A percentile compares a stretch with the other conserved stretches of the same genome.
Evolutionary conservation across 139 green algal genomes (phyloP).

Genomic region (Tetraselmis striata): DNA sequence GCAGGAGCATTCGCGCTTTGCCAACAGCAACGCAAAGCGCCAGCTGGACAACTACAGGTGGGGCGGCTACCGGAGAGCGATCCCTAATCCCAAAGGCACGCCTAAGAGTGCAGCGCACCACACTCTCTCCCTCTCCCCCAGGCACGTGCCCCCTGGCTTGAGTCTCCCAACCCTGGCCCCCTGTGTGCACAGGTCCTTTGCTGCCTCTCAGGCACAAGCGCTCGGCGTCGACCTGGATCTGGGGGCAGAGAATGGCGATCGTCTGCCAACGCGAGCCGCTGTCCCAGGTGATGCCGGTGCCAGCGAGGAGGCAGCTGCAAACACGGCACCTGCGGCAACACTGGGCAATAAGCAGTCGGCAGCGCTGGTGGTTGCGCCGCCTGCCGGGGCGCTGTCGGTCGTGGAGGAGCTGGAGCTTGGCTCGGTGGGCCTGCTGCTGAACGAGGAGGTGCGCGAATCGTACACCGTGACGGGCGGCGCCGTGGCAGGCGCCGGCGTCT

Average conservation of each 20-base stretch:
- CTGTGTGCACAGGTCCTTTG: not conserved
- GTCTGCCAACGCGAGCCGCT: no score
- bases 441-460: slow-evolving; percentile 73
- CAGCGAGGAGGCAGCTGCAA: not conserved
- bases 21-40: slow-evolving; percentile 62
- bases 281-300: not conserved
- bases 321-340: not conserved
- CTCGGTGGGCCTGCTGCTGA: slow-evolving; percentile 51
- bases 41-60: slow-evolving; percentile 60
- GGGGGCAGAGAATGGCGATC: not conserved
- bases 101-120: no score
- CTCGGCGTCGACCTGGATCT: not conserved
- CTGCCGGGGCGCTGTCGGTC: slow-evolving; percentile 9
- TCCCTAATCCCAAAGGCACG: no score
- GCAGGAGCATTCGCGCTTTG: slow-evolving; percentile 65
- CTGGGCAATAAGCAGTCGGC: not conserved
- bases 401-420: slow-evolving; percentile 43
- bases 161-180: no score
- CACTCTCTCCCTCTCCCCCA: no score
- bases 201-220: not conserved
- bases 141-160: no score
- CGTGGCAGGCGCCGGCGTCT: slow-evolving; percentile 37
- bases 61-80: no score
- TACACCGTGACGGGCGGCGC: slow-evolving; percentile 55
- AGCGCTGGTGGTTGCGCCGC: slow-evolving; percentile 9